Percentiles rank a stretch among this genome's conserved stretches.
Conservation (phyloP, 495 filamentous ascomycete genomes). For the Xylaria bambusicola region DNA sequence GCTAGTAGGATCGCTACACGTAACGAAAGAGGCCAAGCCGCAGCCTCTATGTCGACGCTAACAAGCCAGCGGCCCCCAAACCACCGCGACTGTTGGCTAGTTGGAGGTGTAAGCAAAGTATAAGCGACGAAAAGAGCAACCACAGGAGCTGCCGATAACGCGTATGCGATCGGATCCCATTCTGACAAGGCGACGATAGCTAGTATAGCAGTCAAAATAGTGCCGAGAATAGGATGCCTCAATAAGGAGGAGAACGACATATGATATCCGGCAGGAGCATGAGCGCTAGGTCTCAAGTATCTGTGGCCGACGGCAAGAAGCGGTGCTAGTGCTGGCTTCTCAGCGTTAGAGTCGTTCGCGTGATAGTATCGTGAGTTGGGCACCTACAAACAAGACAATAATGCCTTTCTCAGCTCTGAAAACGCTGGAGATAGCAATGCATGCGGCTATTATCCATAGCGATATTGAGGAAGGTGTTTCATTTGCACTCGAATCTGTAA, state of each 20-base stretch:
- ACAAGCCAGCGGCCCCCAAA: conserved; percentile 4
- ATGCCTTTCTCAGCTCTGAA: conserved; percentile 13
- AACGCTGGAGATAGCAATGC: conserved; percentile 6
- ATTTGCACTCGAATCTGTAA: background rate
- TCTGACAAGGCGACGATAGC: conserved; percentile 10
- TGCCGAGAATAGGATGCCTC: background rate
- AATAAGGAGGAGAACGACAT: conserved; percentile 7
- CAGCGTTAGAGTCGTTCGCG: background rate
- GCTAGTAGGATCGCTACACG: conserved; percentile 11
- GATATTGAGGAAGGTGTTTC: background rate
- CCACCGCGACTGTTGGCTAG: background rate
- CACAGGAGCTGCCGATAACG: conserved; percentile 18
- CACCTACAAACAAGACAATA: conserved; percentile 16
- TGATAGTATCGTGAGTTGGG: background rate
- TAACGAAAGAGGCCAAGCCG: conserved; percentile 16
- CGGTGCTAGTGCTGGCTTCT: conserved; percentile 20
- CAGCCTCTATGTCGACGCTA: conserved; percentile 10
- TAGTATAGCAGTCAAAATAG: conserved; percentile 15
- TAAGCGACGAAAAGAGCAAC: conserved; percentile 18
- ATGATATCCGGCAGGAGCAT: background rate
- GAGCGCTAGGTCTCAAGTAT: conserved; percentile 2
- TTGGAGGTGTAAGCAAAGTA: conserved; percentile 18
- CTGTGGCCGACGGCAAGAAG: conserved; percentile 19
- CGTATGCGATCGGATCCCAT: conserved; percentile 20
- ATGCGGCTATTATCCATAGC: conserved; percentile 17